These are phyloP conservation scores for Calonectria ilicicola DNA, from an alignment of 2,329 filamentous ascomycete species.

Conservation along the genomic window DNA sequence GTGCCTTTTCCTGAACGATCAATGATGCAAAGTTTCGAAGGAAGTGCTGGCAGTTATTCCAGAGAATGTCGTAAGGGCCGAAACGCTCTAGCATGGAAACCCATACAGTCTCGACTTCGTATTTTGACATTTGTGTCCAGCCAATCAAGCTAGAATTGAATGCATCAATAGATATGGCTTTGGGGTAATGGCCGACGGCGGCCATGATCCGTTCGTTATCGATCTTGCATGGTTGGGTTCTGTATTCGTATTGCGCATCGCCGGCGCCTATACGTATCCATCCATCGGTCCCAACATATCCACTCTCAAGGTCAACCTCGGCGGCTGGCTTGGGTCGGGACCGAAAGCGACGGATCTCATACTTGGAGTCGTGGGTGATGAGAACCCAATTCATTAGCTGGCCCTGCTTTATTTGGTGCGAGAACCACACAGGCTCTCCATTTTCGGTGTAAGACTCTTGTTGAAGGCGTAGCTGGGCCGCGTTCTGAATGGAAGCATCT, in stretches of 20 bases:
- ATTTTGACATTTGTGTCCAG: constrained; percentile 8
- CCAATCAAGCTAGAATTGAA: background rate
- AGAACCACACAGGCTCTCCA: constrained; percentile 13
- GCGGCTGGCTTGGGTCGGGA: background rate
- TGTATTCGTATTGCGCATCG: constrained; percentile 1
- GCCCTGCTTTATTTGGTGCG: background rate
- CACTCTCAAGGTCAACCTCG: background rate
- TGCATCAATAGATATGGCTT: background rate
- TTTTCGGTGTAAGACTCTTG: constrained; percentile 1
- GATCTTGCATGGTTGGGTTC: background rate
- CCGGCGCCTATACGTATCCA: constrained; percentile 4
- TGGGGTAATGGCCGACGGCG: background rate
- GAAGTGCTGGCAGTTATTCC: constrained; percentile 11
- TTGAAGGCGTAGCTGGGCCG: background rate
- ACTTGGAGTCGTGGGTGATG: background rate
- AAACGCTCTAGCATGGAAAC: background rate
- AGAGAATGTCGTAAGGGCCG: constrained; percentile 3
- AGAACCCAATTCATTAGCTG: background rate
- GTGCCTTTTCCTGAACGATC: background rate
- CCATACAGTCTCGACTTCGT: background rate
- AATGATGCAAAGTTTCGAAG: background rate
- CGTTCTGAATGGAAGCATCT: background rate
- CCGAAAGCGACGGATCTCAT: constrained; percentile 1
- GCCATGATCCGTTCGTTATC: background rate
- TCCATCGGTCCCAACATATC: background rate